Evolutionary conservation across 129 eudicot species (phyloP).

Genomic region (Smallanthus sonchifolius): DNA sequence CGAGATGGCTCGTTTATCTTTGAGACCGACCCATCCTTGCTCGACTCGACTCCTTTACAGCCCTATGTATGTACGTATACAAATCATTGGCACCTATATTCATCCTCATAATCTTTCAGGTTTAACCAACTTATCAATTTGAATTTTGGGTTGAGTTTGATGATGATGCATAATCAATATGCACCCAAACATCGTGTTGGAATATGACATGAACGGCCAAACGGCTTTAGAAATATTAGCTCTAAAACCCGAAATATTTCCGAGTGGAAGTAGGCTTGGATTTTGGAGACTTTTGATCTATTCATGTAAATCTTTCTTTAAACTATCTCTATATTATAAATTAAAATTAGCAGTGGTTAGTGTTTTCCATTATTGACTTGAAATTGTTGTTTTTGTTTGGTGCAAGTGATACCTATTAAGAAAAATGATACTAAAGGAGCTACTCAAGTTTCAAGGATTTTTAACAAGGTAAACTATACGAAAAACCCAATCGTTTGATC

Average conservation of each 20-base stretch:
- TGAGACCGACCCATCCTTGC: too few relatives aligned
- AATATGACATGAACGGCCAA: neutral
- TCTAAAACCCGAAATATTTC: conserved; percentile 14
- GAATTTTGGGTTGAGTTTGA: neutral
- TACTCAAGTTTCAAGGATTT: neutral
- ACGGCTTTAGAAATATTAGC: conserved; percentile 18
- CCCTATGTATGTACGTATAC: too few relatives aligned
- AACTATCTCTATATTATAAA: too few relatives aligned
- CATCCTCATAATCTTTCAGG: too few relatives aligned
- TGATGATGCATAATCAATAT: neutral
- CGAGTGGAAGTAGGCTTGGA: conserved; percentile 19
- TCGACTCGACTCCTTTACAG: too few relatives aligned
- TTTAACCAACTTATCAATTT: too few relatives aligned
- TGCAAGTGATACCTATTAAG: neutral
- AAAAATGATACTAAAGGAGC: neutral
- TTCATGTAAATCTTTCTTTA: too few relatives aligned
- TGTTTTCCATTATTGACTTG: too few relatives aligned
- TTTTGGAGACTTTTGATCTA: conserved; percentile 11
- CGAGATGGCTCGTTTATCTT: too few relatives aligned
- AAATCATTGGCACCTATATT: too few relatives aligned
- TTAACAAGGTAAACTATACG: neutral
- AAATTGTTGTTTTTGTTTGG: neutral
- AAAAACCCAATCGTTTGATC: too few relatives aligned
- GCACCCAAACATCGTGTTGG: conserved; percentile 17
- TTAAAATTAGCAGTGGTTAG: too few relatives aligned